Base-by-base conservation (phyloP, 768 basidiomycete genomes). In the Lactarius vividus region DNA sequence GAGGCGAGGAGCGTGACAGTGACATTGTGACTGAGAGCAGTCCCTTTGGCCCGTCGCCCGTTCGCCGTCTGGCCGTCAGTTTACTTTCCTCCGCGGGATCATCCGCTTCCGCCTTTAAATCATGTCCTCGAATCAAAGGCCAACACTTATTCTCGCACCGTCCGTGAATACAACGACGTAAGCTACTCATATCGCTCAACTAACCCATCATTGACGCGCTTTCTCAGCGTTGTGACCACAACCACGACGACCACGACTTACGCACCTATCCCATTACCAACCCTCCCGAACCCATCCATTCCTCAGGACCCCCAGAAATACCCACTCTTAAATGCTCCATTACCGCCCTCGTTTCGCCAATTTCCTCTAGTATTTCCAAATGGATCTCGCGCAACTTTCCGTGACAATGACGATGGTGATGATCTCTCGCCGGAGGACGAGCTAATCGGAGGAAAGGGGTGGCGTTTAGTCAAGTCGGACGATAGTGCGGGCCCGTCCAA, bases 241-340 rank as follows among this genome's bases (percentile, higher is more conserved):
- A 94, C 93, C 1, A 92, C 91, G 0, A 94, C 93, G 2, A 94
- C 92, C 1, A 94, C 93, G 2, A 86, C 88, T 13, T 93, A 94
- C 78, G 88, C 92, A 62, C 92, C 92, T n/a, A 92, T 94, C 68
- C 88, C 85, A 44, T 75, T 94, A 2, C 92, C 92, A 1, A 77
- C 88, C 9, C 77, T 94, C 2, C 91, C 92, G 10, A 78, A 86
- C 3, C 91, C 89, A 3, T 76, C 83, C 0, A 82, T 85, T 11
- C 89, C 91, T 26, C 88, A 87, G 71, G 89, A 93, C 74, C 82
- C 88, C 8, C 93, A 94, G 77, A 80, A 82, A 62, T 94, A 92
- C 72, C 92, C 92, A 4, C 79, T 94, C 31, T 77, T 91, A 52
- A 84, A 89, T 76, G 88, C 89, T 18, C 84, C 80, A 62, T 79